These are phyloP conservation scores for Conringia planisiliqua DNA, from an alignment of 345 rosid species.

Conservation along the genomic window DNA sequence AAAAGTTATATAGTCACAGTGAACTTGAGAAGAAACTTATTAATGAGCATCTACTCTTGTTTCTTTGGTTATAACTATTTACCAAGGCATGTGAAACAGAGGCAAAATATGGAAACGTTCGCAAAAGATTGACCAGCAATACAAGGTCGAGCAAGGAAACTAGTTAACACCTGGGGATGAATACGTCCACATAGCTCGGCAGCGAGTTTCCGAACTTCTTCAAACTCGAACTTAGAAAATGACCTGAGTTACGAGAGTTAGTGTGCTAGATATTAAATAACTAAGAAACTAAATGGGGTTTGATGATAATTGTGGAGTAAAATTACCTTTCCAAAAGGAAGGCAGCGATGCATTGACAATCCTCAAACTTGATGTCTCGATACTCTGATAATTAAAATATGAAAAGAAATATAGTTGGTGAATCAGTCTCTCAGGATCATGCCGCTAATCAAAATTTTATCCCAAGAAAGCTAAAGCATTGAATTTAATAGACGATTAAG, in stretches of 20 bases:
- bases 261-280: conserved; percentile 18
- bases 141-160: conserved; percentile 15
- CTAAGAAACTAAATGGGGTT: conserved; percentile 18
- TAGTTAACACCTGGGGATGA: conserved; percentile 60
- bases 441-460: not conserved
- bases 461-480: conserved; percentile 4
- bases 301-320: conserved; percentile 13
- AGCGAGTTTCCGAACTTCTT: conserved; percentile 80
- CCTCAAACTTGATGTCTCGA: conserved; percentile 39
- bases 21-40: not conserved
- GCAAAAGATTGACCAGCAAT: not conserved
- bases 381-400: conserved; percentile 38
- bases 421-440: conserved; percentile 3
- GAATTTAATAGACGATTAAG: not conserved
- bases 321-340: conserved; percentile 69
- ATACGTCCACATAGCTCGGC: conserved; percentile 95
- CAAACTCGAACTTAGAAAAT: conserved; percentile 61
- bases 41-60: not conserved
- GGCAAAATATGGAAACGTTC: not conserved
- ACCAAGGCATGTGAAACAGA: not conserved
- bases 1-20: not conserved
- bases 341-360: conserved; percentile 52
- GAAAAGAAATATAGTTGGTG: not conserved
- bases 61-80: not conserved
- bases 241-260: conserved; percentile 48